Percentiles rank a stretch among this genome's conserved stretches.
phyloP scores from a whole-genome alignment of 352 stramenopile species.

The Phytopythium kandeliae region DNA sequence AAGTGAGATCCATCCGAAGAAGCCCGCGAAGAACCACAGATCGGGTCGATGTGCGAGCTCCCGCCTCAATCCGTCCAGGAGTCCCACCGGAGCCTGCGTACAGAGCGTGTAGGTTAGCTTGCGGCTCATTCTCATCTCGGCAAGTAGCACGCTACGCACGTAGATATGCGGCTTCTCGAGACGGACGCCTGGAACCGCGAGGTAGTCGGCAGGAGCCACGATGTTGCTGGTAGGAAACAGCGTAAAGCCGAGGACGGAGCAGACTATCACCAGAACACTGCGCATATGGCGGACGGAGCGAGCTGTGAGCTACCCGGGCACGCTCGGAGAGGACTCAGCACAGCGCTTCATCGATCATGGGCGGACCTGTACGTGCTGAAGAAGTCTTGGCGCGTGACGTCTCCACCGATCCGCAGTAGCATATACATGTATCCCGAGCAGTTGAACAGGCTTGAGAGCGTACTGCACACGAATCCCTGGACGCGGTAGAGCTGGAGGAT shows the following conservation, averaged over 20 bases:
- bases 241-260: slow-evolving; percentile 46
- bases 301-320: background rate
- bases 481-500: slow-evolving; percentile 73
- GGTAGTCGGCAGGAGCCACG: slow-evolving; percentile 26
- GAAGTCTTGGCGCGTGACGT: slow-evolving; percentile 39
- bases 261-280: slow-evolving; percentile 40
- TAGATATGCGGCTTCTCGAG: slow-evolving; percentile 49
- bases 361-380: slow-evolving; percentile 60
- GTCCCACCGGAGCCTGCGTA: slow-evolving; percentile 45
- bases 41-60: slow-evolving; percentile 44
- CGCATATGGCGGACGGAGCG: background rate
- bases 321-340: background rate
- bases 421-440: slow-evolving; percentile 85
- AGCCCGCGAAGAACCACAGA: slow-evolving; percentile 73
- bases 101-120: too few relatives aligned
- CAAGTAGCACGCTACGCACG: slow-evolving; percentile 15
- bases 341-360: background rate
- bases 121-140: background rate
- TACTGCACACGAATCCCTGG: slow-evolving; percentile 73
- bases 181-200: slow-evolving; percentile 44
- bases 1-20: slow-evolving; percentile 80
- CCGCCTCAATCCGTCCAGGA: slow-evolving; percentile 51
- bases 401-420: slow-evolving; percentile 49
- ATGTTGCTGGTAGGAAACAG: slow-evolving; percentile 76
- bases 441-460: slow-evolving; percentile 81